Percentiles rank a stretch among this genome's conserved stretches.
Evolutionary conservation across 2,329 filamentous ascomycete genomes (phyloP).

Genomic region (Xylaria polymorpha): DNA sequence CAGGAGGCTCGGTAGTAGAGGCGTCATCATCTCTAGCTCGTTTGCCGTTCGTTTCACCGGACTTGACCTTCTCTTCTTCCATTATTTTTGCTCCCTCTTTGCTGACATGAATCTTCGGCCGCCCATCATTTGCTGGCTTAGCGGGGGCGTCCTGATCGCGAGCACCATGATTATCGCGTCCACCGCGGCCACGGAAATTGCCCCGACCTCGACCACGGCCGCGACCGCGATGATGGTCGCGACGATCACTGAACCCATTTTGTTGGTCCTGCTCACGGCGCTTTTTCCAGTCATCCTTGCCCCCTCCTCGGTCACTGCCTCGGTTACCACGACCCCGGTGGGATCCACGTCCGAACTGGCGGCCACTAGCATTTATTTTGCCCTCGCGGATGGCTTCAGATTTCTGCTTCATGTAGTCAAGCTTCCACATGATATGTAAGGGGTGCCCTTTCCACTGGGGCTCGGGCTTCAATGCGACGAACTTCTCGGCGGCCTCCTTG

Average conservation of each 20-base stretch:
- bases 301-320: slow-evolving; percentile 52
- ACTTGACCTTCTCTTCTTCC: slow-evolving; percentile 44
- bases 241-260: slow-evolving; percentile 65
- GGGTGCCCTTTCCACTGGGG: slow-evolving; percentile 86
- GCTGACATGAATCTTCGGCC: slow-evolving; percentile 59
- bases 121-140: slow-evolving; percentile 52
- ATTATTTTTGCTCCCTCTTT: slow-evolving; percentile 53
- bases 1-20: slow-evolving; percentile 58
- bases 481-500: slow-evolving; percentile 81
- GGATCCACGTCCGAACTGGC: slow-evolving; percentile 48
- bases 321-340: slow-evolving; percentile 52
- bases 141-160: slow-evolving; percentile 51
- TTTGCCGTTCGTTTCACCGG: slow-evolving; percentile 59
- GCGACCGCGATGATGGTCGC: slow-evolving; percentile 52
- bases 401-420: slow-evolving; percentile 85
- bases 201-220: slow-evolving; percentile 58
- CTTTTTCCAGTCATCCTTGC: slow-evolving; percentile 72
- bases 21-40: slow-evolving; percentile 66
- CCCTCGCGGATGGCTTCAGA: slow-evolving; percentile 76
- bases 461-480: slow-evolving; percentile 81
- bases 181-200: slow-evolving; percentile 54
- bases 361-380: slow-evolving; percentile 69
- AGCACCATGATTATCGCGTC: slow-evolving; percentile 52
- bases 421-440: slow-evolving; percentile 87
- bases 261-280: slow-evolving; percentile 71